These are phyloP conservation scores for Luffa aegyptiaca DNA, from an alignment of 306 rosid genomes.

Conservation along the genomic window DNA sequence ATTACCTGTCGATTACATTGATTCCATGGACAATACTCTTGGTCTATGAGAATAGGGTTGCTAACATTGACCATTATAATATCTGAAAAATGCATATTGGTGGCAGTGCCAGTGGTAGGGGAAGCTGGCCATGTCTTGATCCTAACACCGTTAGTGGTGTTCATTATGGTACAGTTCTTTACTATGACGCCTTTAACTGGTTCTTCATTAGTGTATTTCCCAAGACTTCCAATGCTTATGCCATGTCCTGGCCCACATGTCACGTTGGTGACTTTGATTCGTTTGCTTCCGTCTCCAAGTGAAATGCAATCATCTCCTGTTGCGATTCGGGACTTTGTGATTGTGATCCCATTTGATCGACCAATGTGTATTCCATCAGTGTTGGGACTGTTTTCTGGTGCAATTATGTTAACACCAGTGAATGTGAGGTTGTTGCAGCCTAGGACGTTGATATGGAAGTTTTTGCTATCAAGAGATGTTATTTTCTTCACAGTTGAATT, in stretches of 20 bases:
- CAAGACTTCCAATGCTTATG: constrained; percentile 23
- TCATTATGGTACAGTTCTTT: constrained; percentile 18
- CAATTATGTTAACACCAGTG: constrained; percentile 6
- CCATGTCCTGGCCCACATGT: constrained; percentile 32
- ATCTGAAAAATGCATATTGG: constrained; percentile 27
- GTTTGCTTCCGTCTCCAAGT: constrained; percentile 29
- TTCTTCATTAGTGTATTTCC: constrained; percentile 21
- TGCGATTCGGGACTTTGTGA: not conserved
- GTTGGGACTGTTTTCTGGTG: constrained; percentile 25
- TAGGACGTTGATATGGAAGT: constrained; percentile 21
- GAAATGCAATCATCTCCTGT: constrained; percentile 50
- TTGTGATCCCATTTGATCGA: constrained; percentile 25
- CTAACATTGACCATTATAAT: constrained; percentile 23
- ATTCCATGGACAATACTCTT: constrained; percentile 46
- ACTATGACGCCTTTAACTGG: constrained; percentile 18
- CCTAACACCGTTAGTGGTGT: constrained; percentile 28
- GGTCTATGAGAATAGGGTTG: constrained; percentile 34
- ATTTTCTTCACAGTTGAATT: constrained; percentile 16
- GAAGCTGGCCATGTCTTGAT: constrained; percentile 39
- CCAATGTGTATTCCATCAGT: constrained; percentile 56
- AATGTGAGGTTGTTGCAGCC: constrained; percentile 28
- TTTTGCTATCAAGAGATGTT: constrained; percentile 21
- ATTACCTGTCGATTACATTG: constrained; percentile 21
- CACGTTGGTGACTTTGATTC: constrained; percentile 7
- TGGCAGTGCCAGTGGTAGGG: not conserved